Evolutionary conservation across 768 basidiomycete genomes (phyloP).

Genomic region (Glaciozyma antarctica): DNA sequence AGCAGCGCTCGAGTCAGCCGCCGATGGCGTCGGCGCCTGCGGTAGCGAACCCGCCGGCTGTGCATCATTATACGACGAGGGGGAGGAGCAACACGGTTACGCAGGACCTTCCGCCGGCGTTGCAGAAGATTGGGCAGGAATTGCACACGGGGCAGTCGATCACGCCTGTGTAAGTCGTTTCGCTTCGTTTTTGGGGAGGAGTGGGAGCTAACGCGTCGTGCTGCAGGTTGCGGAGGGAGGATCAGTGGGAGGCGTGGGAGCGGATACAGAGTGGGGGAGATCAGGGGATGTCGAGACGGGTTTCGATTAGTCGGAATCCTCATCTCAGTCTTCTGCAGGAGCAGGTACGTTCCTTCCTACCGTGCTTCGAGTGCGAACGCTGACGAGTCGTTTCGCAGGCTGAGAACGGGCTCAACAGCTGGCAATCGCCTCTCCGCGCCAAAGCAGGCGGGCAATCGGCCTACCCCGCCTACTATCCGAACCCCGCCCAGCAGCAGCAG

Average conservation of each 20-base stretch:
- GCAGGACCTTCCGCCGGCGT: slow-evolving; percentile 90
- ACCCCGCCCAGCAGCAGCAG: slow-evolving; percentile 53
- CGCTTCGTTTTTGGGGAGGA: too few species aligned
- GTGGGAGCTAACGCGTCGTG: slow-evolving; percentile 42
- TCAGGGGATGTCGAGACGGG: slow-evolving; percentile 31
- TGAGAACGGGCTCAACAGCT: slow-evolving; percentile 22
- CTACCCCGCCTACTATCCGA: slow-evolving; percentile 45
- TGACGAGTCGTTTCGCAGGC: slow-evolving; percentile 5
- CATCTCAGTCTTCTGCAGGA: slow-evolving; percentile 87
- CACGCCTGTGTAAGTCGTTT: slow-evolving; percentile 19
- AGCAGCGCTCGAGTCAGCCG: background rate
- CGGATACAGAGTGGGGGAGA: slow-evolving; percentile 56
- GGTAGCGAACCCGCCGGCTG: slow-evolving; percentile 37
- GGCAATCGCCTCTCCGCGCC: slow-evolving; percentile 25
- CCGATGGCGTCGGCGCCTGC: background rate
- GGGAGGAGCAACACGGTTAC: slow-evolving; percentile 87
- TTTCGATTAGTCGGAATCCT: slow-evolving; percentile 63
- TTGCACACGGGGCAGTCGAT: slow-evolving; percentile 55
- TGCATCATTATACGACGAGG: slow-evolving; percentile 41
- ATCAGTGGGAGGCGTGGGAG: slow-evolving; percentile 94
- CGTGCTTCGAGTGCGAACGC: background rate
- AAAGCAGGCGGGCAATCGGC: slow-evolving; percentile 14
- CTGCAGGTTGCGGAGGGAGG: slow-evolving; percentile 85
- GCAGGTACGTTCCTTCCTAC: slow-evolving; percentile 53
- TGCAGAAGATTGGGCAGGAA: slow-evolving; percentile 41